These are phyloP conservation scores for Scedosporium dehoogii DNA, from an alignment of 2,329 filamentous ascomycete species.

Conservation along the genomic window DNA sequence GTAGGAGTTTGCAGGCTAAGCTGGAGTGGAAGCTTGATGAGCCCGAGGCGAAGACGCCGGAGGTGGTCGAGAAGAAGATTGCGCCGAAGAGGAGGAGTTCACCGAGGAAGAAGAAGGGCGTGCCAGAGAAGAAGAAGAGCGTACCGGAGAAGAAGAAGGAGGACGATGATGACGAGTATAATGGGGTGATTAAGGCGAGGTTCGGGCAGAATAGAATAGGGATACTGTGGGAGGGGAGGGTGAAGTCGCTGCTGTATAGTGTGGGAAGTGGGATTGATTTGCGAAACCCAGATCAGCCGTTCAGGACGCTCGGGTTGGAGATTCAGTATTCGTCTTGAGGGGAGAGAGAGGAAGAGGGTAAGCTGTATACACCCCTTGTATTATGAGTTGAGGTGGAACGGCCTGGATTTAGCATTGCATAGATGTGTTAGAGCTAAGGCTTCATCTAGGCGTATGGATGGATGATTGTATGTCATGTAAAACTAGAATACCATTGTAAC, in stretches of 20 bases:
- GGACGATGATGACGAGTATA: conserved; percentile 52
- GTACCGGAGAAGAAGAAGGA: conserved; percentile 11
- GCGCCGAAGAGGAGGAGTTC: not conserved
- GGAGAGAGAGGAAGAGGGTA: not conserved
- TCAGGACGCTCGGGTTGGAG: conserved; percentile 67
- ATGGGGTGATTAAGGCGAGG: conserved; percentile 81
- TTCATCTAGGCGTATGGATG: not conserved
- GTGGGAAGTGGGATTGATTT: conserved; percentile 80
- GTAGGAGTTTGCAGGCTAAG: conserved; percentile 43
- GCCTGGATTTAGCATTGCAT: not conserved
- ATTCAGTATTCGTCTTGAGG: conserved; percentile 71
- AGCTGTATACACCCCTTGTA: too few relatives aligned
- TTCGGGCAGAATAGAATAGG: conserved; percentile 83
- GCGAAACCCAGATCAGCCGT: conserved; percentile 63
- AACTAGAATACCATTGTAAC: not conserved
- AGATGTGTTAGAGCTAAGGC: not conserved
- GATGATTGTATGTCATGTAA: not conserved
- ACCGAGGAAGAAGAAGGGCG: not conserved
- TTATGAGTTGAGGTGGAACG: too few relatives aligned
- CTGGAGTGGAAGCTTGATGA: conserved; percentile 37
- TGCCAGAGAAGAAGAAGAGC: conserved; percentile 5
- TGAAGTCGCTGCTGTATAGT: conserved; percentile 89
- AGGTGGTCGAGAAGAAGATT: conserved; percentile 7
- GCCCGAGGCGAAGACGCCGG: conserved; percentile 18
- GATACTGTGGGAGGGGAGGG: conserved; percentile 82